Percentiles rank a stretch among this genome's conserved stretches.
phyloP scores from a whole-genome alignment of 305 asterid species.

The Striga hermonthica region DNA sequence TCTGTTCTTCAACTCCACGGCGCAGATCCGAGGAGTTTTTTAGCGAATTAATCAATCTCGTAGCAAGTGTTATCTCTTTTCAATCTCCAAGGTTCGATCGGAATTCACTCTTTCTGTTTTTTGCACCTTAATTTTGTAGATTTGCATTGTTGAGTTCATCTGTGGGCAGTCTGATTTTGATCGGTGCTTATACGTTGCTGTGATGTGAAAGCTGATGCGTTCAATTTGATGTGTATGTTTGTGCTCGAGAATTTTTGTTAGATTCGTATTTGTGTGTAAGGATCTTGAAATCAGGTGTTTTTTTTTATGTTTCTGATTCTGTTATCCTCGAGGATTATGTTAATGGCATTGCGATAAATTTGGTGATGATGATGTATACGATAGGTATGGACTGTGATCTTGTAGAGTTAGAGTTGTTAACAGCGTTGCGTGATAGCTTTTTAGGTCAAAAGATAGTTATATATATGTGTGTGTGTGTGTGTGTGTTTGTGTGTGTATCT shows the following conservation, averaged over 20 bases:
- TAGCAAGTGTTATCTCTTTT: conserved; percentile 2
- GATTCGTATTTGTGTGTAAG: not conserved
- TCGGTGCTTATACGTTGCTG: conserved; percentile 18
- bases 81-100: conserved; percentile 35
- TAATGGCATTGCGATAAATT: not conserved
- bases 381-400: conserved; percentile 12
- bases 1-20: conserved; percentile 43
- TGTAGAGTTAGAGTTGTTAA: not conserved
- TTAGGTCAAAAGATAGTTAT: not conserved
- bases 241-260: not conserved
- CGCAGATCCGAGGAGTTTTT: conserved; percentile 51
- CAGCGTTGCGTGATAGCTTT: not conserved
- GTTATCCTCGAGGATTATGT: not conserved
- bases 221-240: not conserved
- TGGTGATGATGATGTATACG: not conserved
- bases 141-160: not conserved
- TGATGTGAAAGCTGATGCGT: too few species aligned
- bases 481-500: not conserved
- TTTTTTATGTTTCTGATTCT: not conserved
- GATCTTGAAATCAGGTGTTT: conserved; percentile 17
- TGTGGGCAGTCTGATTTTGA: conserved; percentile 2
- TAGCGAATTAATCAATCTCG: conserved; percentile 26
- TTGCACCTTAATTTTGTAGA: too few species aligned
- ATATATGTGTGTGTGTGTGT: not conserved
- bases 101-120: not conserved